Evolutionary conservation across 495 filamentous ascomycete species (phyloP).

Genomic region (Apiosordaria backusii): DNA sequence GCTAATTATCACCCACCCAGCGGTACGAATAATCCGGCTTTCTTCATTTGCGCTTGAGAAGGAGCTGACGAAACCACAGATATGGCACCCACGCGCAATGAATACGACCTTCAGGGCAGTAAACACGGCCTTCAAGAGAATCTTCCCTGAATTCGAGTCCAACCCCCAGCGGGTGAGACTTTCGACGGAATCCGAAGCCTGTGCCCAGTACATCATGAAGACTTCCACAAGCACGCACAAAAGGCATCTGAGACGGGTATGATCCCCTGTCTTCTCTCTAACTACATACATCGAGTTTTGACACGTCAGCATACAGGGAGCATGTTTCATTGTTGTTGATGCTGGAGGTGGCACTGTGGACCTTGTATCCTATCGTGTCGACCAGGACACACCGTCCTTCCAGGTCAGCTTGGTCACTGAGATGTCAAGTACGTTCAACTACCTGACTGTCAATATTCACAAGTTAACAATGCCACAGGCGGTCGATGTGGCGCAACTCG

Average conservation of each 20-base stretch:
- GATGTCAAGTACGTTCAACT: neutral
- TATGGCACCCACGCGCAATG: neutral
- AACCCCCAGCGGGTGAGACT: neutral
- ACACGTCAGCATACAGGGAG: neutral
- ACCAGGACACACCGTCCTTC: neutral
- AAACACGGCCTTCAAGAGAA: neutral
- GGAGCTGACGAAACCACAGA: neutral
- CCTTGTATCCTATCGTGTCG: neutral
- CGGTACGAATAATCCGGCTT: neutral
- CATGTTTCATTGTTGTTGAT: conserved; percentile 1
- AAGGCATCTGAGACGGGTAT: neutral
- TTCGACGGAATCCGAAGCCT: neutral
- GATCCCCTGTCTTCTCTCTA: neutral
- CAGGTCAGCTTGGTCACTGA: neutral
- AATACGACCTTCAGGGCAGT: neutral
- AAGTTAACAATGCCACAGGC: neutral
- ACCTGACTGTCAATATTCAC: neutral
- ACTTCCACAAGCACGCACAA: neutral
- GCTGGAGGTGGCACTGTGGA: neutral
- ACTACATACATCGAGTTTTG: neutral
- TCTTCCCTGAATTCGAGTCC: neutral
- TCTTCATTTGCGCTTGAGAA: neutral
- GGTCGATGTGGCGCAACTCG: neutral
- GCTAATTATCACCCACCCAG: neutral
- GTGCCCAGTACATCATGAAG: neutral